Evolutionary conservation across 1,284 basidiomycete genomes (phyloP).

Genomic region (Ganoderma leucocontextum): DNA sequence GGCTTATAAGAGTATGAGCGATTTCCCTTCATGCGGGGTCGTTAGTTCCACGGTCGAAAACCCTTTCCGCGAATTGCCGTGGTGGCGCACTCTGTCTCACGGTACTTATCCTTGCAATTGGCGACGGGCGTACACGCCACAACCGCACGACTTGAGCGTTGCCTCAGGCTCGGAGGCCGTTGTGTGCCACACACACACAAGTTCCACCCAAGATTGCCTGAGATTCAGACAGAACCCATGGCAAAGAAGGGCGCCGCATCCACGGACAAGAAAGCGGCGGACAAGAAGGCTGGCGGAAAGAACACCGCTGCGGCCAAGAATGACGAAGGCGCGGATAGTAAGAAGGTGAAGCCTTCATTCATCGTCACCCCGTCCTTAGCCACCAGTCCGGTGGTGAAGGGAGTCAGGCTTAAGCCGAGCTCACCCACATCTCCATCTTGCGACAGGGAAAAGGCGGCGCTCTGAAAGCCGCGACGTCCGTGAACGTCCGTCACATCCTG

Average conservation of each 20-base stretch:
- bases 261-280: conserved; percentile 44
- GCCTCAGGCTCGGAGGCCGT: background rate
- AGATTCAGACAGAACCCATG: conserved; percentile 44
- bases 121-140: background rate
- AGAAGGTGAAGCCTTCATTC: conserved; percentile 34
- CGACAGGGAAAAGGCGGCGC: conserved; percentile 57
- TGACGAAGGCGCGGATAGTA: conserved; percentile 45
- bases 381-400: conserved; percentile 7
- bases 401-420: background rate
- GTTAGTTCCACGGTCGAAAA: background rate
- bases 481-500: conserved; percentile 86
- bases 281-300: conserved; percentile 49
- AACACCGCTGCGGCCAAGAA: conserved; percentile 37
- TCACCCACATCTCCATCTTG: background rate
- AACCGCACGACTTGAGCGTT: background rate
- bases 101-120: background rate
- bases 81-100: background rate
- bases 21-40: background rate
- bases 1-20: background rate
- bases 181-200: background rate
- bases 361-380: too few species aligned
- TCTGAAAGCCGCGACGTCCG: conserved; percentile 77
- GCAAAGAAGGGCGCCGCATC: conserved; percentile 56
- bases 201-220: background rate
- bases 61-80: background rate